Conservation (phyloP, 495 filamentous ascomycete genomes). For the Penicillium crystallinum region DNA sequence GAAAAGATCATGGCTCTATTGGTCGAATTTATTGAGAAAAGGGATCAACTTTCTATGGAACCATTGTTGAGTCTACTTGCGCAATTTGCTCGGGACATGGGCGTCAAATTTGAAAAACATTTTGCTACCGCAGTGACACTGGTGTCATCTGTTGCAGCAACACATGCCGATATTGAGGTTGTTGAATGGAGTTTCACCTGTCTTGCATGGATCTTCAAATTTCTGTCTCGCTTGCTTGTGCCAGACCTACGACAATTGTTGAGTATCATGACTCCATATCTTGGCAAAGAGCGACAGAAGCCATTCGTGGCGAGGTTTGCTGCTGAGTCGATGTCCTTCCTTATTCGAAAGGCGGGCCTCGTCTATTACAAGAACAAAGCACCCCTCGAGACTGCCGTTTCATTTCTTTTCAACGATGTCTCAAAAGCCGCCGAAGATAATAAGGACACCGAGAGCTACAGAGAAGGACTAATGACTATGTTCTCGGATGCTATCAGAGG, state of each 20-base stretch:
- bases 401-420: slow-evolving; percentile 65
- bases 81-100: slow-evolving; percentile 88
- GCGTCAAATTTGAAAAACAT: slow-evolving; percentile 80
- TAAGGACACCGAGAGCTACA: slow-evolving; percentile 53
- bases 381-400: slow-evolving; percentile 62
- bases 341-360: slow-evolving; percentile 80
- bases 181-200: slow-evolving; percentile 96
- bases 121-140: slow-evolving; percentile 67
- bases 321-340: slow-evolving; percentile 89
- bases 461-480: slow-evolving; percentile 83
- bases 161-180: slow-evolving; percentile 64
- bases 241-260: slow-evolving; percentile 81
- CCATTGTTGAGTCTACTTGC: slow-evolving; percentile 78
- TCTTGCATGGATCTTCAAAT: slow-evolving; percentile 95
- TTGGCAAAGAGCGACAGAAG: slow-evolving; percentile 78
- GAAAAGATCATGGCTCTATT: slow-evolving; percentile 75
- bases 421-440: slow-evolving; percentile 45
- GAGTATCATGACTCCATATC: slow-evolving; percentile 74
- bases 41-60: slow-evolving; percentile 71
- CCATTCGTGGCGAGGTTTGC: slow-evolving; percentile 83
- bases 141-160: slow-evolving; percentile 59
- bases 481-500: slow-evolving; percentile 86
- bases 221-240: slow-evolving; percentile 77
- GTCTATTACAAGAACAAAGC: slow-evolving; percentile 62
- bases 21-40: slow-evolving; percentile 68